Conservation (phyloP, 805 yeast genomes). For the Torulaspora indica region DNA sequence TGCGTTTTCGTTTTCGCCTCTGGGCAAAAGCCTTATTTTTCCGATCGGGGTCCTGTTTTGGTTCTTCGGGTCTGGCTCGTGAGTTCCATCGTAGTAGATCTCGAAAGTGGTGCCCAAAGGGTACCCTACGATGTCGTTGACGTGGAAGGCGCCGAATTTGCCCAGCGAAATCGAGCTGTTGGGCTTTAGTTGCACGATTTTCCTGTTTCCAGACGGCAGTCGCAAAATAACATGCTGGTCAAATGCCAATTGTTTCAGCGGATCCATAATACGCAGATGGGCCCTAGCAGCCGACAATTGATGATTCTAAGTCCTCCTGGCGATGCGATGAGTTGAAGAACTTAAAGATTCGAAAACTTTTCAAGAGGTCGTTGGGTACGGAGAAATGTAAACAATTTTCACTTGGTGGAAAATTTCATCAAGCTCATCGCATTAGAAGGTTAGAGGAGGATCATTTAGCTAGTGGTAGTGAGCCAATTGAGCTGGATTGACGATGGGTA, state of each 20-base stretch:
- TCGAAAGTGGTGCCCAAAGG: conserved; percentile 90
- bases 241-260: conserved; percentile 26
- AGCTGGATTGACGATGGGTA: conserved; percentile 54
- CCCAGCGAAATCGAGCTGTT: conserved; percentile 70
- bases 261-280: too few species aligned
- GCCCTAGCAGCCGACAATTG: too few species aligned
- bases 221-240: conserved; percentile 52
- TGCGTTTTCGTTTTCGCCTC: not conserved
- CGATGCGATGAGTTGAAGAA: conserved; percentile 9
- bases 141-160: conserved; percentile 82
- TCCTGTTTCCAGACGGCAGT: conserved; percentile 76
- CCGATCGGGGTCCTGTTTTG: conserved; percentile 28
- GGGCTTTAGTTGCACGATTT: conserved; percentile 61
- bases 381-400: conserved; percentile 6
- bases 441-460: not conserved
- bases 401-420: conserved; percentile 6
- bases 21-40: conserved; percentile 5
- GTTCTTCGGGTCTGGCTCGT: conserved; percentile 18
- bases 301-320: not conserved
- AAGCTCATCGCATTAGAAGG: conserved; percentile 16
- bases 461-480: not conserved
- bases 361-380: conserved; percentile 6
- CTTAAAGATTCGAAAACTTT: conserved; percentile 7
- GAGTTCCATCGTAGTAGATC: conserved; percentile 44
- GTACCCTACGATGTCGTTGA: conserved; percentile 69